Base-by-base conservation (phyloP, 225 moss, liverwort and hornwort species). In the Rhytidiadelphus loreus region DNA sequence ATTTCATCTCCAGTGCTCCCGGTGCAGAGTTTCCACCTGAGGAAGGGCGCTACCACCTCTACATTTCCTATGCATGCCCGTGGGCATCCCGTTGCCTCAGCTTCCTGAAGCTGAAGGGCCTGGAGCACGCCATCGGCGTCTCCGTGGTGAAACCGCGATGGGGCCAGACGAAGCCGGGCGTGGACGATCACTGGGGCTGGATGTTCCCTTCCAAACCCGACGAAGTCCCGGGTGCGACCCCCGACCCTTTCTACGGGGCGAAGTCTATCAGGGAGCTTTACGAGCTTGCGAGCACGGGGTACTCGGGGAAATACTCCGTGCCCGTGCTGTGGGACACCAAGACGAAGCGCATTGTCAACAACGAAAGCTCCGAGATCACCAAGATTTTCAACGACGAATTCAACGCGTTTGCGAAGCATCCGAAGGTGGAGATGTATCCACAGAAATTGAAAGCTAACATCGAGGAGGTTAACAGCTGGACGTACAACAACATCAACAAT, bases 311-410 rank as follows among this genome's bases (percentile, higher is more conserved):
- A 52, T 95, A 88, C 88, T 92, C 92, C 9, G 95, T 95, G 16
- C 93, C 95, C 33, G 92, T 95, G 64, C 81, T 95, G 63, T 95
- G 92, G 93, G 95, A 95, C 82, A 89, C 76, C 39, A 91, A 93
- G 90, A 93, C 93, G 70, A 91, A 91, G 87, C 89, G 92, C 60
- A 93, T 95, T 84, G 95, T 95, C 48, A 95, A 95, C 92, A 95
- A 95, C 65, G 95, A 95, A 78, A 95, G 95, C 91, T 91, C 95
- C 30, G 95, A 95, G 89, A 95, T 95, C 87, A 93, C 93, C 63
- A 89, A 88, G 81, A 95, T 95, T 90, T 90, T 95, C 62, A 95
- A 95, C 90, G 87, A 92, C 82, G 92, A 93, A 82, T 93, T 95
- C 88, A 95, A 95, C 83, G 82, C 89, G 68, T 82, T 92, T 22